Conservation (phyloP, 129 eudicot genomes). For the Rutidosis leptorrhynchoides region DNA sequence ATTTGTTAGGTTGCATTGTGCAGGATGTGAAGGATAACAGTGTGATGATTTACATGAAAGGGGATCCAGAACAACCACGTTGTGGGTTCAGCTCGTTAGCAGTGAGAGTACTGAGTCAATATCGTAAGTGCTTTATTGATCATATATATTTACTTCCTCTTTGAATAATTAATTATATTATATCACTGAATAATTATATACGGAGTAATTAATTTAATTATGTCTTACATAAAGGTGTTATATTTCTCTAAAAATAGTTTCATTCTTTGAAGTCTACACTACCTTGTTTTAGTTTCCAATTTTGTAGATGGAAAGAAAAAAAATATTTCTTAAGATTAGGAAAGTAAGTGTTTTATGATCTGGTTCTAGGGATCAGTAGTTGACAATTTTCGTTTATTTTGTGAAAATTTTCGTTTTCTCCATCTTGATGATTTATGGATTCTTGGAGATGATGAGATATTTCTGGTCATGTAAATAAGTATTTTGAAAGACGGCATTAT, state of each 20-base stretch:
- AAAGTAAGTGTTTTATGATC: too few relatives aligned
- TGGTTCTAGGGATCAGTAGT: neutral
- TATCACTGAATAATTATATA: too few relatives aligned
- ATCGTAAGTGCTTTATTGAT: constrained; percentile 51
- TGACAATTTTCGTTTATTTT: too few relatives aligned
- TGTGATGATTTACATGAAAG: constrained; percentile 98
- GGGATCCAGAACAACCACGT: constrained; percentile 90
- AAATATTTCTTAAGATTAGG: too few relatives aligned
- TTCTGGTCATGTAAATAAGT: neutral
- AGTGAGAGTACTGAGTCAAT: constrained; percentile 79
- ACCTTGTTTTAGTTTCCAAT: neutral
- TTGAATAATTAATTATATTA: neutral
- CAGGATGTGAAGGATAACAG: constrained; percentile 92
- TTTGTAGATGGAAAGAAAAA: constrained; percentile 1
- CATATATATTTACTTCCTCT: neutral
- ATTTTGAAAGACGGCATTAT: neutral
- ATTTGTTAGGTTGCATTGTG: constrained; percentile 21
- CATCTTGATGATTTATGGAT: too few relatives aligned
- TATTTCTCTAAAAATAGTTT: neutral
- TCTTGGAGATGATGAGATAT: neutral
- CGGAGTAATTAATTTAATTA: too few relatives aligned
- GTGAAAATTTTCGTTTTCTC: neutral
- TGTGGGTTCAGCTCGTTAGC: constrained; percentile 99
- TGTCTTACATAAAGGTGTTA: neutral
- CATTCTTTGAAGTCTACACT: neutral